A percentile compares a stretch with the other conserved stretches of the same genome.
Conservation (phyloP, 176 grass and related monocot genomes). For the Phyllostachys edulis region DNA sequence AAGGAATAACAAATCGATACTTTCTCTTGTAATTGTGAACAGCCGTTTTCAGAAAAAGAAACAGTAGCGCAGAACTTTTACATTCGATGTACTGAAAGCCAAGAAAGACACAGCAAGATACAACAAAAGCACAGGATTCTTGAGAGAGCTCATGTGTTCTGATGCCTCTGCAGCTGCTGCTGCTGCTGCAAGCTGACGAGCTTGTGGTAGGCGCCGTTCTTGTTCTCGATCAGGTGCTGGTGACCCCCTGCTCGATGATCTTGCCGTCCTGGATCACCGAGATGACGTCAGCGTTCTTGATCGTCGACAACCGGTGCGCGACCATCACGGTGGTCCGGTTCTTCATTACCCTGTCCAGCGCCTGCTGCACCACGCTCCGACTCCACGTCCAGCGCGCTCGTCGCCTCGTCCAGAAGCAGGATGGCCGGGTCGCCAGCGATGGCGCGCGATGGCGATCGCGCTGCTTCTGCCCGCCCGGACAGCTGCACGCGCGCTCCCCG, state of each 20-base stretch:
- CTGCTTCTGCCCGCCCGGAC: constrained; percentile 91
- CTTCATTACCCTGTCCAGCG: constrained; percentile 84
- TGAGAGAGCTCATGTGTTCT: constrained; percentile 11
- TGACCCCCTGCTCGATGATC: constrained; percentile 81
- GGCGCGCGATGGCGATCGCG: constrained; percentile 91
- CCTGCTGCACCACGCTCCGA: constrained; percentile 85
- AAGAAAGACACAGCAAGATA: constrained; percentile 7
- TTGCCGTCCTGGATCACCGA: constrained; percentile 91
- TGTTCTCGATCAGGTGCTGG: constrained; percentile 63
- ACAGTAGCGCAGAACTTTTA: constrained; percentile 2
- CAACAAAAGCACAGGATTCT: background rate
- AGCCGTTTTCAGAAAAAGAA: constrained; percentile 13
- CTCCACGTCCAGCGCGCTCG: constrained; percentile 87
- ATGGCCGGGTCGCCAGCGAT: constrained; percentile 79
- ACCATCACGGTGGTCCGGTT: constrained; percentile 89
- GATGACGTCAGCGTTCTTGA: constrained; percentile 86
- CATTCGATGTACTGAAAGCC: background rate
- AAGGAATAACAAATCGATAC: constrained; percentile 4
- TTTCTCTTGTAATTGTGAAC: constrained; percentile 26
- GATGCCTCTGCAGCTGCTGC: constrained; percentile 45
- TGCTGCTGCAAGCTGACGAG: constrained; percentile 80
- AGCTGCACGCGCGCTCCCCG: constrained; percentile 89
- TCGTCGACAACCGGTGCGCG: constrained; percentile 86
- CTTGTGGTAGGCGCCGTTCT: constrained; percentile 76
- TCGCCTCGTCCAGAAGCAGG: constrained; percentile 92